Conservation (phyloP, 495 filamentous ascomycete genomes). For the Stereocaulon alpinum region DNA sequence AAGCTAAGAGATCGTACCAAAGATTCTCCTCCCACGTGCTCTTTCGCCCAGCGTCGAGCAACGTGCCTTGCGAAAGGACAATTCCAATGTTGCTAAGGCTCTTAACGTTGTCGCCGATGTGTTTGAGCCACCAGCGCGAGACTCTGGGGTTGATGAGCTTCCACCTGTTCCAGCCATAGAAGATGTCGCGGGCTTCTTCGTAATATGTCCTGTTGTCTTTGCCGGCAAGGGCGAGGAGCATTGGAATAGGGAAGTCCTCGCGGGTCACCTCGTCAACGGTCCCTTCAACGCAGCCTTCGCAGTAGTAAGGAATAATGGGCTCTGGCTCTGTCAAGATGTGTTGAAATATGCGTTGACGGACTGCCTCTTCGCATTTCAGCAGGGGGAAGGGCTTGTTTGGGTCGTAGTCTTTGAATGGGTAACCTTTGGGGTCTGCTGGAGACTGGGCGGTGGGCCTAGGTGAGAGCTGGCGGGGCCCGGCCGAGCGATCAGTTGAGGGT, state of each 20-base stretch:
- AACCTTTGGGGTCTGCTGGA: background rate
- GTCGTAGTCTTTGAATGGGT: background rate
- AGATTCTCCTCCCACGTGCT: slow-evolving; percentile 2
- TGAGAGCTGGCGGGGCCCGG: too few relatives aligned
- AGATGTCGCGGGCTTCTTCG: background rate
- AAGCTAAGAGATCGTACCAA: slow-evolving; percentile 4
- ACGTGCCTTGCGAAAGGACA: background rate
- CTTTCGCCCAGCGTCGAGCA: background rate
- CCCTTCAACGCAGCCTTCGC: background rate
- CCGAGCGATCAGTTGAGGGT: too few relatives aligned
- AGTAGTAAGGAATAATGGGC: background rate
- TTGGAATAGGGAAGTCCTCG: background rate
- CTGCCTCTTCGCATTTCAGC: background rate
- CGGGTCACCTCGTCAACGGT: background rate
- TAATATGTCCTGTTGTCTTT: background rate
- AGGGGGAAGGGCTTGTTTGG: background rate
- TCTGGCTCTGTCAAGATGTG: background rate
- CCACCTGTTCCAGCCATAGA: slow-evolving; percentile 13
- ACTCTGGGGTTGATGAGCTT: background rate
- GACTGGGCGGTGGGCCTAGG: too few relatives aligned
- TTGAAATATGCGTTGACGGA: background rate
- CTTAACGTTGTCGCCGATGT: slow-evolving; percentile 9
- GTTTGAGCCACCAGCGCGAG: slow-evolving; percentile 12
- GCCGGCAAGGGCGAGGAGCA: background rate
- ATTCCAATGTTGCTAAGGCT: slow-evolving; percentile 2